Evolutionary conservation across 805 yeast species (phyloP).

Genomic region (Barnettozyma vustinii): DNA sequence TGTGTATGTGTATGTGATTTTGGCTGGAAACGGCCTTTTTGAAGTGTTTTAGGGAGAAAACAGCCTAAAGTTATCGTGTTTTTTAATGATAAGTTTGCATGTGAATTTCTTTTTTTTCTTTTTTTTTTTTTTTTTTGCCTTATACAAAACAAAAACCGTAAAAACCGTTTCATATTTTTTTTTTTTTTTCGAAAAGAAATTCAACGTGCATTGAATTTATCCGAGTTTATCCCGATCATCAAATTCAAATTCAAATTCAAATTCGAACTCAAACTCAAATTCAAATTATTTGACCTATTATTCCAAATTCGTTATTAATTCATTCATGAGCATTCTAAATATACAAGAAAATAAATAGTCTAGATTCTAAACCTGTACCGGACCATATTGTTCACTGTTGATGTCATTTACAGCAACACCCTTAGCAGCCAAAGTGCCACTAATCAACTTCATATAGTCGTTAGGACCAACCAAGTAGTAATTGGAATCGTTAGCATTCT

Average conservation of each 20-base stretch:
- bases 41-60: not conserved
- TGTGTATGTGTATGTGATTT: not conserved
- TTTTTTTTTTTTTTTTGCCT: no score
- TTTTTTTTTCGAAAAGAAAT: no score
- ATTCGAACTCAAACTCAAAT: no score
- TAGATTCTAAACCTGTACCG: slow-evolving; percentile 14
- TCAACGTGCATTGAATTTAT: no score
- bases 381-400: slow-evolving; percentile 24
- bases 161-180: no score
- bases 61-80: not conserved
- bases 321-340: not conserved
- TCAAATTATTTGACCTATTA: no score
- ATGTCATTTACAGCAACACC: slow-evolving; percentile 12
- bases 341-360: not conserved
- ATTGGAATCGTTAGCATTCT: slow-evolving; percentile 8
- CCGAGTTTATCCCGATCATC: no score
- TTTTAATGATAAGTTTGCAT: not conserved
- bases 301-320: no score
- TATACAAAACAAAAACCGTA: no score
- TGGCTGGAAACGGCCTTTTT: not conserved
- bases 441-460: slow-evolving; percentile 14
- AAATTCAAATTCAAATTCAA: no score
- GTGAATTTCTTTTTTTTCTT: not conserved
- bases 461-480: slow-evolving; percentile 24
- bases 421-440: not conserved